Evolutionary conservation across 495 filamentous ascomycete genomes (phyloP), one percentile per base, ranked within the genome.

Genomic region (Penicillium antarcticum): DNA sequence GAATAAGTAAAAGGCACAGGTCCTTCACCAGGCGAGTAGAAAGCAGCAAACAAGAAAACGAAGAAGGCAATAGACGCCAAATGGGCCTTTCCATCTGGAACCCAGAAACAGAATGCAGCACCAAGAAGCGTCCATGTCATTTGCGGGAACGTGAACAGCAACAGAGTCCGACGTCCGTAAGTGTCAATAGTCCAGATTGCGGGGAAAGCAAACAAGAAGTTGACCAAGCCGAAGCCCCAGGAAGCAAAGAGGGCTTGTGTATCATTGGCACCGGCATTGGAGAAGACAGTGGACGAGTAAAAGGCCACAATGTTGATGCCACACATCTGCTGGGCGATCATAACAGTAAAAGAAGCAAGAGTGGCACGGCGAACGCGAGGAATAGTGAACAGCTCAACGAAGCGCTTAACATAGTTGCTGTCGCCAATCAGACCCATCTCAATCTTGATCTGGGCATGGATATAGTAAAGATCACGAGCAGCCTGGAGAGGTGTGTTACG

Each of bases 151-250:
- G 90, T 95, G 66, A 91, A 89, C 9, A 94, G 79, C 1, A 94
- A 79, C 3, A 95, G 77, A 16, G 78, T 76, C 19, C 90, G 81
- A 18, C 90, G 87, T 14, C 90, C 90, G 43, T 83, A 92, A 9
- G 87, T 91, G 65, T 95, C 90, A 58, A 95, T 95, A 3, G 88
- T 91, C 74, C 79, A 89, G 34, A 95, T 74, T 9, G 89, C 89
- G 1, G 89, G 89, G 69, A 84, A 88, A 37, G 88, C 87, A 58
- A 94, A 94, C 19, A 88, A 46, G 67, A 88, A 92, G 68, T 95
- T 94, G 51, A 94, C 78, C 5, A 89, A 63, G 26, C 89, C 89
- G 63, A 92, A 94, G 7, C 89, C 89, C 66, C 84, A 88, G 0
- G 87, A 91, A 2, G 84, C 86, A n/a, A 88, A 75, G 8, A 95